Conservation (phyloP, 306 rosid genomes). For the Castanea mollissima region DNA sequence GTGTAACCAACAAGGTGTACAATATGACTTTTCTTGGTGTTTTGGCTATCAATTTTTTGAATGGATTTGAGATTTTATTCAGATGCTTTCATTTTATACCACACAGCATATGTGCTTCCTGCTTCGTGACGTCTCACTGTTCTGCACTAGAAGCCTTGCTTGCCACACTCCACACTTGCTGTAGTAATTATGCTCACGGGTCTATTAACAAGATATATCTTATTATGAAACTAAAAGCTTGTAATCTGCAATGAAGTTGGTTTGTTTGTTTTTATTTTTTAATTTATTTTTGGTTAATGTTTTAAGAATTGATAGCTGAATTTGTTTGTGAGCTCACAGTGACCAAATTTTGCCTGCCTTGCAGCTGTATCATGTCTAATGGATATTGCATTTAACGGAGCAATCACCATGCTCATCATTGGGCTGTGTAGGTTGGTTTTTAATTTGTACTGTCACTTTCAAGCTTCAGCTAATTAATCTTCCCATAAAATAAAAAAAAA, state of each 20-base stretch:
- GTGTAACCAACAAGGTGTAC: too few species aligned
- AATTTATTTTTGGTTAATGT: too few species aligned
- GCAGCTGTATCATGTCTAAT: constrained; percentile 32
- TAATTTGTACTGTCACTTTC: neutral
- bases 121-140: too few species aligned
- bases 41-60: too few species aligned
- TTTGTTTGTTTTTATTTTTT: neutral
- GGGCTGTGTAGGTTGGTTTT: constrained; percentile 40
- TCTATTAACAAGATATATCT: neutral
- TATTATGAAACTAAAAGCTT: neutral
- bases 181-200: neutral
- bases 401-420: constrained; percentile 30
- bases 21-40: too few species aligned
- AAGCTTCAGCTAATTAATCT: neutral
- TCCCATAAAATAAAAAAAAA: neutral
- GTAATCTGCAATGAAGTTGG: neutral
- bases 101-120: too few species aligned
- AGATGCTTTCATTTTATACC: too few species aligned
- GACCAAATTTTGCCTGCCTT: neutral
- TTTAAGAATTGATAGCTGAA: neutral
- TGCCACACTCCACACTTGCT: neutral
- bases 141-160: too few species aligned
- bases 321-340: neutral
- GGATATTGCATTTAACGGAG: constrained; percentile 34
- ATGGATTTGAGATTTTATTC: too few species aligned